Base-by-base conservation (phyloP, 176 grass and related monocot species). In the Melocanna baccifera region DNA sequence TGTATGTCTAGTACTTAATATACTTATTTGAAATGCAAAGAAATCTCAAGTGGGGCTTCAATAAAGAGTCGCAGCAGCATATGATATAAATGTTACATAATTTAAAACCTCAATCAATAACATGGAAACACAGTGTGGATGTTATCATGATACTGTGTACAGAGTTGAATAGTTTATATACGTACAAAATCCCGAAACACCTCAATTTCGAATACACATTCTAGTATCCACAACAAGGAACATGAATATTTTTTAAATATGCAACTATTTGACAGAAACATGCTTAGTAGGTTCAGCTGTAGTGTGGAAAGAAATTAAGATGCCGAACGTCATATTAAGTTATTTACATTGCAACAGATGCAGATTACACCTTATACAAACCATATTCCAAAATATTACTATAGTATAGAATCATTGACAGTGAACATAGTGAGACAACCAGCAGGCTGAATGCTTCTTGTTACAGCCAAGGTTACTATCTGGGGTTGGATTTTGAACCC, bases 101-200 rank as follows among this genome's bases (percentile, higher is more conserved):
- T 20, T 76, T 66, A 18, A 75, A 82, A 71, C 64, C 45, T 43
- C 22, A 84, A 42, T 41, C 36, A 84, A 67, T 67, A 76, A 16
- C 10, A 40, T 9, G 32, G 45, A 84, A 9, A 10, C 13, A 41
- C 32, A 29, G 14, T 1, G 15, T 67, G 34, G 16, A 43, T 40
- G 19, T 59, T 46, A 8, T 41, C 66, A 29, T 30, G 29, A 46
- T 19, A 4, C 8, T 4, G 16, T 32, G 16, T 29, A 71, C 37
- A 67, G 4, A 66, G 18, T 30, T 55, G 22, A 76, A 15, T 41
- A 55, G 25, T 67, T 52, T 41, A 84, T 16, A 3, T 23, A 75
- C 40, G 26, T 29, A 84, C 48, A 64, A 19, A 20, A 70, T 57
- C 56, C 14, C 15, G 23, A 75, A 64, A 75, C 10, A 75, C 41